These are phyloP conservation scores for Aspergillus awamori DNA, from an alignment of 2,329 filamentous ascomycete genomes.

Conservation along the genomic window DNA sequence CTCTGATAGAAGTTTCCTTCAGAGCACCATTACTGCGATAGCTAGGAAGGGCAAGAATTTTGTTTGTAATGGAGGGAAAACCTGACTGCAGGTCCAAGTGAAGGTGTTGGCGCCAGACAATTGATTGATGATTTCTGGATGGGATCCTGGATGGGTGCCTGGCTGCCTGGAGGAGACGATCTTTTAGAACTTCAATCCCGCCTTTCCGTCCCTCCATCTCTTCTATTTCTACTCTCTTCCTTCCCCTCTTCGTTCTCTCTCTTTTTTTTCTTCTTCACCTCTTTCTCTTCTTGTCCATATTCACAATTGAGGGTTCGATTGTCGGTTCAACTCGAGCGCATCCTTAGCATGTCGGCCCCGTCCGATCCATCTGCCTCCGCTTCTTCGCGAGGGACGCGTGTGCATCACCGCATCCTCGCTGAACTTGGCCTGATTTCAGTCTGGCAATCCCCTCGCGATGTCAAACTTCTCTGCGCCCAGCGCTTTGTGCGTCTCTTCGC, in stretches of 20 bases:
- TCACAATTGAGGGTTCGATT: not conserved
- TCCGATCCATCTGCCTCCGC: not conserved
- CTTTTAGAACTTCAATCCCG: not conserved
- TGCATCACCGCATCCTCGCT: conserved; percentile 18
- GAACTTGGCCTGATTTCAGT: conserved; percentile 44
- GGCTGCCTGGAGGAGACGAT: not conserved
- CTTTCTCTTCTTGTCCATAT: not conserved
- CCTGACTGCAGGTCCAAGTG: too few relatives aligned
- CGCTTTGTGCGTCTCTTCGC: conserved; percentile 61
- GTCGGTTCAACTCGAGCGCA: too few relatives aligned
- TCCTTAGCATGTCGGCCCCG: not conserved
- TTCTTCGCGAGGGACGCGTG: not conserved
- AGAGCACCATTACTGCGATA: too few relatives aligned
- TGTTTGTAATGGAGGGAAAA: too few relatives aligned
- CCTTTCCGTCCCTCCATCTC: not conserved
- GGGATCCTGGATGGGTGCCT: not conserved
- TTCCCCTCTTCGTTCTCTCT: not conserved
- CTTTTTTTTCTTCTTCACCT: too few relatives aligned
- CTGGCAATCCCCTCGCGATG: conserved; percentile 40
- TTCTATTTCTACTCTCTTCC: not conserved
- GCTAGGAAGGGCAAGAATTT: too few relatives aligned
- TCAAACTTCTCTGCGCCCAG: conserved; percentile 45
- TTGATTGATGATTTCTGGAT: too few relatives aligned
- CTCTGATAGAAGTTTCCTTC: too few relatives aligned
- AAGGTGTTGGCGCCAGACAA: too few relatives aligned